phyloP scores from a whole-genome alignment of 2,329 filamentous ascomycete genomes.

The Paraconiothyrium brasiliense region DNA sequence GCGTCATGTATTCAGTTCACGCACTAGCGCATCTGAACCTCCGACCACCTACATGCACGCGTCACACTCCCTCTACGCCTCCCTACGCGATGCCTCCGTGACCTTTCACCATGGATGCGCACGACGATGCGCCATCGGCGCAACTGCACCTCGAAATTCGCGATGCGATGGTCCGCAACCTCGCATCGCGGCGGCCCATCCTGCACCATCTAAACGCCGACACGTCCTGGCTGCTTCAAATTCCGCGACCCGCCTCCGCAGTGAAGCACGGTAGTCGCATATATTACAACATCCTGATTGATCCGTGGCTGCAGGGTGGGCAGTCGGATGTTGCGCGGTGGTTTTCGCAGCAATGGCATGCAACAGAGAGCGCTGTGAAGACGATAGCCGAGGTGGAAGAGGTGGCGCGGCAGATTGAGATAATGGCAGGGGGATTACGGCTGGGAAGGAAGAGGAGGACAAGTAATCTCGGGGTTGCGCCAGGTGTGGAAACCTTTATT shows the following conservation, averaged over 20 bases:
- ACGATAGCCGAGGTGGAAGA: slow-evolving; percentile 66
- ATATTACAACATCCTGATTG: slow-evolving; percentile 72
- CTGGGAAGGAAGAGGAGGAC: slow-evolving; percentile 28
- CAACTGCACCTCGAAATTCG: slow-evolving; percentile 57
- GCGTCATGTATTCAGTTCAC: slow-evolving; percentile 20
- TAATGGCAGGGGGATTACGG: slow-evolving; percentile 43
- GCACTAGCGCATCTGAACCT: slow-evolving; percentile 13
- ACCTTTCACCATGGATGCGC: slow-evolving; percentile 42
- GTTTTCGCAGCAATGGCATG: slow-evolving; percentile 73
- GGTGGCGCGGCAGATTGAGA: slow-evolving; percentile 61
- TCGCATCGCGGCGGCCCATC: slow-evolving; percentile 59
- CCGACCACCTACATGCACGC: slow-evolving; percentile 6
- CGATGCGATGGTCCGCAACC: slow-evolving; percentile 49
- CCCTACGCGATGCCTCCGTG: slow-evolving; percentile 32
- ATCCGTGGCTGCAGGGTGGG: slow-evolving; percentile 71
- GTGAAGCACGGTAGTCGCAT: slow-evolving; percentile 55
- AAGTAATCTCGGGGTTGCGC: slow-evolving; percentile 21
- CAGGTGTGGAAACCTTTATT: slow-evolving; percentile 53
- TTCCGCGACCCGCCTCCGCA: slow-evolving; percentile 63
- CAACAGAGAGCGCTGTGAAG: slow-evolving; percentile 62
- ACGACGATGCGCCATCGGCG: slow-evolving; percentile 45
- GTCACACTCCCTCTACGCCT: slow-evolving; percentile 2
- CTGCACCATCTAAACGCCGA: slow-evolving; percentile 74
- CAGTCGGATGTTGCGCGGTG: slow-evolving; percentile 71
- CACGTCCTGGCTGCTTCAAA: slow-evolving; percentile 72